Evolutionary conservation across 176 grass and related monocot species (phyloP).

Genomic region (Eragrostis nindensis): DNA sequence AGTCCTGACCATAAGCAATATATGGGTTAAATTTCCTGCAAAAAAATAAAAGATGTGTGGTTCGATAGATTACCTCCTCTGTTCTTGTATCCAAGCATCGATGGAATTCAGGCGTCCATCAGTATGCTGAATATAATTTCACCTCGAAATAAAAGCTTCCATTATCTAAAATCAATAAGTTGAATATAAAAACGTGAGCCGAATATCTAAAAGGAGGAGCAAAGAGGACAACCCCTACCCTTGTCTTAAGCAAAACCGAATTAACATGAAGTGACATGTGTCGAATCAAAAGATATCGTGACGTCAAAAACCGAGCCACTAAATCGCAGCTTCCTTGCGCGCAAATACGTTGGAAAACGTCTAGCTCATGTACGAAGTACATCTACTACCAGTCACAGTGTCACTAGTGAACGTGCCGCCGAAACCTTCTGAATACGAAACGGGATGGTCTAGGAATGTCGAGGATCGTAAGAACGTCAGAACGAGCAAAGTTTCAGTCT

Average conservation of each 20-base stretch:
- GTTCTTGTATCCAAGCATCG: not conserved
- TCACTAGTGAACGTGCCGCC: no score
- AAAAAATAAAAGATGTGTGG: not conserved
- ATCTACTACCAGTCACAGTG: no score
- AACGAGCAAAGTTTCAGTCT: no score
- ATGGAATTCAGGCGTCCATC: not conserved
- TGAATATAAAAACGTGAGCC: not conserved
- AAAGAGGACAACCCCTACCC: not conserved
- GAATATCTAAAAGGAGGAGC: not conserved
- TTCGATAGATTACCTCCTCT: not conserved
- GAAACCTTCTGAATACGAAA: no score
- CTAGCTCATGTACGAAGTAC: not conserved
- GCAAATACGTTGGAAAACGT: not conserved
- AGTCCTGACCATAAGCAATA: no score
- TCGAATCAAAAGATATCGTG: not conserved
- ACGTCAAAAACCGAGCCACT: constrained; percentile 3
- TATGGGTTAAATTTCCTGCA: not conserved
- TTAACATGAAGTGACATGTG: not conserved
- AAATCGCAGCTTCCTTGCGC: not conserved
- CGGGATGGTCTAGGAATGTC: no score
- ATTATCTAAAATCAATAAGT: no score
- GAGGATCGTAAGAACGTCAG: no score
- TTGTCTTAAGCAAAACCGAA: constrained; percentile 2
- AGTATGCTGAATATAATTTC: no score
- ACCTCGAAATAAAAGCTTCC: no score